Base-by-base conservation (phyloP, 768 basidiomycete species). In the Nidularia pulvinata region DNA sequence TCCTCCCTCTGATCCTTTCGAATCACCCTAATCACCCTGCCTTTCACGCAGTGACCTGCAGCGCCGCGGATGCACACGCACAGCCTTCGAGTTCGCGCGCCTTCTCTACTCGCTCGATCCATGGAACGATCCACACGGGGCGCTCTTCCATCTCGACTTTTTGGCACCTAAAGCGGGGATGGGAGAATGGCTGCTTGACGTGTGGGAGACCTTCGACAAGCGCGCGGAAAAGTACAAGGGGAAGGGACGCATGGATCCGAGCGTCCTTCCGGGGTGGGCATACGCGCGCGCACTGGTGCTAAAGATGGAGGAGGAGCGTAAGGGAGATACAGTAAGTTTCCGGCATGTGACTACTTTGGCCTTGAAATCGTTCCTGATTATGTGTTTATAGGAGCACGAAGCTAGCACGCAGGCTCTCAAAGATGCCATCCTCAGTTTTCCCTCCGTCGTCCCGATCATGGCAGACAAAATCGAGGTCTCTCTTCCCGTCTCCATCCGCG, bases 61-160 rank as follows among this genome's bases (percentile, higher is more conserved):
- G 53, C 84, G 93, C n/a, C 76, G 96, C 39, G 97, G 96, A 0
- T 93, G 93, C 60, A 82, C 88, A 50, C 82, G 93, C 14, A 94
- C 96, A 0, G 85, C 93, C 0, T 96, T 97, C 68, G 94, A 97
- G 64, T 95, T 94, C 61, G 85, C 92, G 0, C 82, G 89, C n/a
- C 78, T 98, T 2, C 73, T 98, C 49, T 86, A 90, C 54, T 83
- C 86, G 7, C 78, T 98, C 0, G 94, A 97, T 63, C 93, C 95
- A 0, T 81, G 82, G 72, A 77, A 75, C n/a, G 95, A 96, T 61
- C 95, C 95, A 0, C 95, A 97, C 61, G 95, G 93, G 1, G 81
- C 88, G 1, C 71, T 89, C 1, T 73, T 95, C 10, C 88, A 93
- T 62, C 77, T 98, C 1, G 95, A 99, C 59, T 90, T 87, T 63